phyloP scores from a whole-genome alignment of 2,329 filamentous ascomycete genomes.

The Coniella vitis region DNA sequence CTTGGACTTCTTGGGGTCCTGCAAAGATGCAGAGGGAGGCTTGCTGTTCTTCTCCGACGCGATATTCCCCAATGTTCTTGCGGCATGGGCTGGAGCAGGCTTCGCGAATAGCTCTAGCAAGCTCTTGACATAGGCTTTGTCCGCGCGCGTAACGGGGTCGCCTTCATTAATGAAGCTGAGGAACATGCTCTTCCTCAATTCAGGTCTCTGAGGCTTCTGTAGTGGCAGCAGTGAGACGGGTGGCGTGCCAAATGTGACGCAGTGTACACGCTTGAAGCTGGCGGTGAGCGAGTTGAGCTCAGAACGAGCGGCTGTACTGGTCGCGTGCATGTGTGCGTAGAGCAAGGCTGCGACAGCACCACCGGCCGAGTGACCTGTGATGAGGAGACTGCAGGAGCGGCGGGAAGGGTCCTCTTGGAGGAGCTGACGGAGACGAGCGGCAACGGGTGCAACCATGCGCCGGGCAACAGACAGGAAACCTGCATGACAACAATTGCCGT shows the following conservation, averaged over 20 bases:
- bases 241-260: constrained; percentile 78
- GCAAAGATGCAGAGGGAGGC: constrained; percentile 5
- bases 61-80: background rate
- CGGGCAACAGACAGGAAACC: constrained; percentile 72
- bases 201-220: constrained; percentile 42
- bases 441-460: constrained; percentile 68
- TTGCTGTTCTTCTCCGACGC: constrained; percentile 6
- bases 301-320: constrained; percentile 46
- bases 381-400: constrained; percentile 61
- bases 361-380: constrained; percentile 82
- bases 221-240: constrained; percentile 68
- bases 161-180: constrained; percentile 79
- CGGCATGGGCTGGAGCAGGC: constrained; percentile 39
- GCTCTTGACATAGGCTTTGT: constrained; percentile 67
- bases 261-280: constrained; percentile 74
- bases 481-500: constrained; percentile 69
- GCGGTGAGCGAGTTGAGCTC: constrained; percentile 64
- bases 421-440: constrained; percentile 60
- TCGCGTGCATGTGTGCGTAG: constrained; percentile 73
- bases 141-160: constrained; percentile 71
- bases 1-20: constrained; percentile 24
- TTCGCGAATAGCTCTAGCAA: constrained; percentile 64
- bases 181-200: constrained; percentile 63
- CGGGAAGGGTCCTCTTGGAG: constrained; percentile 65
- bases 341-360: constrained; percentile 76